These are phyloP conservation scores for Boletus huronensis DNA, from an alignment of 768 basidiomycete genomes.

Conservation along the genomic window DNA sequence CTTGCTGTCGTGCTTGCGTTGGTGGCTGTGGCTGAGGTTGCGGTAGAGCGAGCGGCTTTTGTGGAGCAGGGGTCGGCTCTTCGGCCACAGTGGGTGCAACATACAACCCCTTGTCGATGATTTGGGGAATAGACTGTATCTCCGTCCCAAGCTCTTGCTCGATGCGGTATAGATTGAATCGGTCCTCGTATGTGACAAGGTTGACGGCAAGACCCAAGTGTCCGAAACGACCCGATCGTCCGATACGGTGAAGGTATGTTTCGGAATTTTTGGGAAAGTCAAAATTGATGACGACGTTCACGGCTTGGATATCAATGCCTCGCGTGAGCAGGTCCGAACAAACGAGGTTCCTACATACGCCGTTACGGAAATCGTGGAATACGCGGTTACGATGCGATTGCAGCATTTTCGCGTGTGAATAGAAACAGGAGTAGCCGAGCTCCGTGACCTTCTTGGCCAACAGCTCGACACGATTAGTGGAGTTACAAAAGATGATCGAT, in stretches of 20 bases:
- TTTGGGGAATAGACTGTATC: constrained; percentile 91
- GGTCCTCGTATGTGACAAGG: constrained; percentile 95
- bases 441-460: constrained; percentile 99
- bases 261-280: constrained; percentile 99
- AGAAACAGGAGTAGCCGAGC: constrained; percentile 99
- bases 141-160: constrained; percentile 99
- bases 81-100: constrained; percentile 67
- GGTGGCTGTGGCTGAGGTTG: constrained; percentile 32
- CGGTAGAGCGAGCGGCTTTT: constrained; percentile 33
- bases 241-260: constrained; percentile 97
- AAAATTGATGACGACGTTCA: constrained; percentile 99
- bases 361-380: constrained; percentile 99
- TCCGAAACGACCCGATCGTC: constrained; percentile 95
- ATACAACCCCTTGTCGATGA: constrained; percentile 88
- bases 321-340: constrained; percentile 97
- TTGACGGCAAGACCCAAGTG: constrained; percentile 97
- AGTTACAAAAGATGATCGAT: constrained; percentile 99
- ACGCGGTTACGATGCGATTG: constrained; percentile 98
- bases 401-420: constrained; percentile 99
- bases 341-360: constrained; percentile 97
- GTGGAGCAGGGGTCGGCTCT: constrained; percentile 47
- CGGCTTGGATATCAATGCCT: constrained; percentile 99
- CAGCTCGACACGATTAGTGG: constrained; percentile 98
- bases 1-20: constrained; percentile 29
- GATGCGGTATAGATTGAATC: constrained; percentile 96